Conservation (phyloP, 2,329 filamentous ascomycete species). For the Penicillium digitatum region DNA sequence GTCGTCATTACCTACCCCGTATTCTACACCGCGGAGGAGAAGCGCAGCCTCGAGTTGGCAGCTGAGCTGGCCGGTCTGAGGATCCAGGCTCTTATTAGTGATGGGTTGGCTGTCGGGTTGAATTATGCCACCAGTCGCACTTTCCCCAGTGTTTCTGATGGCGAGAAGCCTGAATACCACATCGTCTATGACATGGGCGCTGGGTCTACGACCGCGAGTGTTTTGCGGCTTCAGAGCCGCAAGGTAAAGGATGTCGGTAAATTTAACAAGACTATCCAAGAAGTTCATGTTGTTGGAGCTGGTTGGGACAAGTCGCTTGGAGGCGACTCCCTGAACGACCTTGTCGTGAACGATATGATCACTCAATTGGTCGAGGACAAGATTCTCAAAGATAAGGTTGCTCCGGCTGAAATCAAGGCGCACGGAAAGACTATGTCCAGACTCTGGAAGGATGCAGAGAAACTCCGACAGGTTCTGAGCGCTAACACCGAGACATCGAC, state of each 20-base stretch:
- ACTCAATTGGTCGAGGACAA: slow-evolving; percentile 69
- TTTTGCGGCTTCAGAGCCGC: slow-evolving; percentile 84
- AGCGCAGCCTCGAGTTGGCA: slow-evolving; percentile 76
- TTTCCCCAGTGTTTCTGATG: slow-evolving; percentile 79
- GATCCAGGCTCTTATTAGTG: slow-evolving; percentile 78
- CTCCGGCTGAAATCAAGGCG: slow-evolving; percentile 49
- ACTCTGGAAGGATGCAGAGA: slow-evolving; percentile 88
- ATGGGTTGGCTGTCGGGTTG: slow-evolving; percentile 85
- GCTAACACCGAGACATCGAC: slow-evolving; percentile 79
- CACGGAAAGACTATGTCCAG: slow-evolving; percentile 85
- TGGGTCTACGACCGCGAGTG: slow-evolving; percentile 83
- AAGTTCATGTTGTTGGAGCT: slow-evolving; percentile 80
- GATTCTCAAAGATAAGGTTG: slow-evolving; percentile 44
- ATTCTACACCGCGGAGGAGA: slow-evolving; percentile 88
- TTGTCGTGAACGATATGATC: slow-evolving; percentile 88
- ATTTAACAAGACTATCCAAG: slow-evolving; percentile 94
- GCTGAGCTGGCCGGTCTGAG: slow-evolving; percentile 84
- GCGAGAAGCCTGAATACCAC: slow-evolving; percentile 83
- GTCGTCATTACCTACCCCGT: slow-evolving; percentile 84
- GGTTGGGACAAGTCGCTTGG: slow-evolving; percentile 89
- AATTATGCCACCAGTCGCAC: slow-evolving; percentile 92
- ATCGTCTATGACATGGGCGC: slow-evolving; percentile 97
- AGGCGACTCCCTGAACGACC: slow-evolving; percentile 80
- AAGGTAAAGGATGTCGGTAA: slow-evolving; percentile 87
- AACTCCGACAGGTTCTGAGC: slow-evolving; percentile 81